phyloP scores from a whole-genome alignment of 2,329 filamentous ascomycete genomes.

The Calycina herbarum region DNA sequence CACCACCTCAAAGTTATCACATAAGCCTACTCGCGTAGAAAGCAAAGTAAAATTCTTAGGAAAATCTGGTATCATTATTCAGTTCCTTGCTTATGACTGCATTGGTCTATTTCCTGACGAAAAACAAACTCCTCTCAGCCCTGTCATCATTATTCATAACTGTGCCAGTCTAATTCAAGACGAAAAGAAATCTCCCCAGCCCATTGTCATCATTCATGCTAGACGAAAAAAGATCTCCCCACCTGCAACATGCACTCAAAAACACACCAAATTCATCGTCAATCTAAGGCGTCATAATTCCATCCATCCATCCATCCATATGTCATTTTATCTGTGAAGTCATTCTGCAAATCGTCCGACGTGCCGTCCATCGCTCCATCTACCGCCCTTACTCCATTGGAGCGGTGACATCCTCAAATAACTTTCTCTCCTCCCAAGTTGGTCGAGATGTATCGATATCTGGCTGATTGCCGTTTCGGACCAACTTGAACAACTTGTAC shows the following conservation, averaged over 20 bases:
- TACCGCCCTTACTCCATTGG: neutral
- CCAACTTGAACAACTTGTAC: conserved; percentile 6
- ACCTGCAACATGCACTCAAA: neutral
- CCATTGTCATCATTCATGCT: too few species aligned
- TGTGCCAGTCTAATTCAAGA: too few species aligned
- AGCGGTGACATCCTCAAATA: neutral
- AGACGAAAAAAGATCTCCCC: too few species aligned
- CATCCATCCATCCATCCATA: neutral
- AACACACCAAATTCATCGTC: neutral
- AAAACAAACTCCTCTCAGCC: too few species aligned
- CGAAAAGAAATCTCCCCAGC: too few species aligned
- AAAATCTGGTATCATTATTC: too few species aligned
- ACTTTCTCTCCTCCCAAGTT: neutral
- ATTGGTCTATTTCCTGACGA: too few species aligned
- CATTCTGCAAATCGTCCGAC: neutral
- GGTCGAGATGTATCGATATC: neutral
- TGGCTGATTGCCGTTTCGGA: neutral
- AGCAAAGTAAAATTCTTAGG: too few species aligned
- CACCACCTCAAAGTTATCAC: too few species aligned
- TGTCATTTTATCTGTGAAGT: neutral
- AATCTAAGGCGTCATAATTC: neutral
- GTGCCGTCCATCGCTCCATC: neutral
- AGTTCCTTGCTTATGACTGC: too few species aligned
- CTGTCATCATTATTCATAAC: too few species aligned
- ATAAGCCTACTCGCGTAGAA: too few species aligned